Conservation (phyloP, 345 rosid genomes). For the Brassica nigra region DNA sequence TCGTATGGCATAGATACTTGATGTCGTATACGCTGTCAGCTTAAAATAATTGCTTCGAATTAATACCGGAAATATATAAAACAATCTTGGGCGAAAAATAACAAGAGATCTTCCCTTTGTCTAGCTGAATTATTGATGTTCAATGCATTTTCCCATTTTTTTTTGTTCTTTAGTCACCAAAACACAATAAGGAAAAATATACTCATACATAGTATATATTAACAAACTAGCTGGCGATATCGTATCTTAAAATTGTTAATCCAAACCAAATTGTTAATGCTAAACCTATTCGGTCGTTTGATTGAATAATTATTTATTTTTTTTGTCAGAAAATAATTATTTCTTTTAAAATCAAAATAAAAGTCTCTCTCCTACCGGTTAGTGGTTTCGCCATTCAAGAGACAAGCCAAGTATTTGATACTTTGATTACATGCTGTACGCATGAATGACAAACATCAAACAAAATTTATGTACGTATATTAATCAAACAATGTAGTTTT, state of each 20-base stretch:
- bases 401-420: conserved; percentile 5
- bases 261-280: not conserved
- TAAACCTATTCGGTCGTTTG: conserved; percentile 6
- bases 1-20: conserved; percentile 33
- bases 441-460: not conserved
- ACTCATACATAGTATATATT: not conserved
- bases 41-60: conserved; percentile 21
- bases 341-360: not conserved
- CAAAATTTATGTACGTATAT: not conserved
- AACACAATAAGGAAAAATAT: not conserved
- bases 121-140: conserved; percentile 39
- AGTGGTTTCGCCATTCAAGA: not conserved
- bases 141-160: conserved; percentile 6
- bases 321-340: not conserved
- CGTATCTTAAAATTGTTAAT: not conserved
- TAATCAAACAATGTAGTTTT: not conserved
- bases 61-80: not conserved
- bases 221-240: not conserved
- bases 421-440: not conserved
- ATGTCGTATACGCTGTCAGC: conserved; percentile 34
- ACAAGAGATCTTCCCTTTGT: conserved; percentile 40
- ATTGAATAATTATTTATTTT: not conserved
- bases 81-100: conserved; percentile 8
- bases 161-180: conserved; percentile 1
- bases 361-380: not conserved